Evolutionary conservation across 1,139 yeast genomes (phyloP).

Genomic region (Pichia sp.): DNA sequence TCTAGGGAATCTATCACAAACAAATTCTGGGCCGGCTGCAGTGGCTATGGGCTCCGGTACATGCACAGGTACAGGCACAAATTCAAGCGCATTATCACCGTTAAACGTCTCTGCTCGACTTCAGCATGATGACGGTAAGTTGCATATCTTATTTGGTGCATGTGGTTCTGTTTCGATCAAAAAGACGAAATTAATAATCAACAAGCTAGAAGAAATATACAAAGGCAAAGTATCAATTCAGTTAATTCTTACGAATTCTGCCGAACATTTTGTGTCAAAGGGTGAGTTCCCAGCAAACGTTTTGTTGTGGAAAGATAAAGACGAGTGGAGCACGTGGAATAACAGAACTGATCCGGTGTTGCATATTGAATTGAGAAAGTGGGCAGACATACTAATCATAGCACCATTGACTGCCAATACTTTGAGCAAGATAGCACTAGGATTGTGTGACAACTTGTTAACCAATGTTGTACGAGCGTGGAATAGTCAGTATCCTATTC

Average conservation of each 20-base stretch:
- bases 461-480: conserved; percentile 90
- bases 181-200: conserved; percentile 69
- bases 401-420: conserved; percentile 93
- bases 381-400: conserved; percentile 90
- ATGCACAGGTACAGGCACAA: background rate
- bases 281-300: conserved; percentile 59
- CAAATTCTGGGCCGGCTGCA: background rate
- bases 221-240: conserved; percentile 72
- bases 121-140: conserved; percentile 89
- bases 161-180: conserved; percentile 83
- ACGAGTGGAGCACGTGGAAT: conserved; percentile 90
- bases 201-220: conserved; percentile 75
- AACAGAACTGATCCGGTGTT: conserved; percentile 83
- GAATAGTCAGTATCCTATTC: conserved; percentile 83
- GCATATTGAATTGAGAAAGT: conserved; percentile 86
- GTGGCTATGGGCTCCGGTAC: background rate
- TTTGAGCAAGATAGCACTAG: conserved; percentile 81
- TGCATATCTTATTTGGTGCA: conserved; percentile 82
- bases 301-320: conserved; percentile 81
- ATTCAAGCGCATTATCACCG: conserved; percentile 6
- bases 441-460: conserved; percentile 81
- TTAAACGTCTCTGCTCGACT: conserved; percentile 11
- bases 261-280: conserved; percentile 69
- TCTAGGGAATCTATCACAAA: background rate
- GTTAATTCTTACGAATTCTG: conserved; percentile 73